Conservation (phyloP, 768 basidiomycete species). For the Suillus hirtellus region DNA sequence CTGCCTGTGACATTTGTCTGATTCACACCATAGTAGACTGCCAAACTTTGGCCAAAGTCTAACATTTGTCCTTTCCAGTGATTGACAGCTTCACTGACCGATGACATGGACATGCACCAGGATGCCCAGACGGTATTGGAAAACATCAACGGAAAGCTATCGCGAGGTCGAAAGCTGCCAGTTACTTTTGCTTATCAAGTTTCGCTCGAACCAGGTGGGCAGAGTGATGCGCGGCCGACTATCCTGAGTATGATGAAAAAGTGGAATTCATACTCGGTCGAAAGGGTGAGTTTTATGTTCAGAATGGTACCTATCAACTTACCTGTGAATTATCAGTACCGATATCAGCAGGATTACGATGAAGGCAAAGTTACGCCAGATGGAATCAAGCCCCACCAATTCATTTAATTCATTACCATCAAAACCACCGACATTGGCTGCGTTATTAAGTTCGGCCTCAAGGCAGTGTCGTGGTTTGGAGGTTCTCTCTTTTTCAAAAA, state of each 20-base stretch:
- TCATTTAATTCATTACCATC: slow-evolving; percentile 21
- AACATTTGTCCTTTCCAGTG: not conserved
- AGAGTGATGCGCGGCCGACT: slow-evolving; percentile 70
- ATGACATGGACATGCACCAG: slow-evolving; percentile 42
- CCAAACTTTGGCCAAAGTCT: too few relatives aligned
- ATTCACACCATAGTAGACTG: too few relatives aligned
- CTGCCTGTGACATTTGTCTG: too few relatives aligned
- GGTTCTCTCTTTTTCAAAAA: not conserved
- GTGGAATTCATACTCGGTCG: slow-evolving; percentile 48
- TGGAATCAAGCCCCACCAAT: slow-evolving; percentile 47
- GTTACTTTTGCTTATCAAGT: slow-evolving; percentile 93
- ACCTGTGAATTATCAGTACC: slow-evolving; percentile 49
- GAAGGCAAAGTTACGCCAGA: slow-evolving; percentile 90
- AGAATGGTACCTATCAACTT: slow-evolving; percentile 13
- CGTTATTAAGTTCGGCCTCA: not conserved
- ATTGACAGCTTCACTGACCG: slow-evolving; percentile 2
- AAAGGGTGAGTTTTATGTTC: slow-evolving; percentile 36
- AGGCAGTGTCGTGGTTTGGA: not conserved
- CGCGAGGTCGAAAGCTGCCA: slow-evolving; percentile 86
- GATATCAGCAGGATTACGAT: slow-evolving; percentile 89
- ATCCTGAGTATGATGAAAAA: slow-evolving; percentile 85
- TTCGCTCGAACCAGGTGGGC: slow-evolving; percentile 41
- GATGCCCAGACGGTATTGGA: slow-evolving; percentile 80
- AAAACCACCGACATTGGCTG: slow-evolving; percentile 18
- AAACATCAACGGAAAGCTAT: slow-evolving; percentile 71